phyloP scores from a whole-genome alignment of 352 stramenopile species.

The Globisporangium paroecandrum region DNA sequence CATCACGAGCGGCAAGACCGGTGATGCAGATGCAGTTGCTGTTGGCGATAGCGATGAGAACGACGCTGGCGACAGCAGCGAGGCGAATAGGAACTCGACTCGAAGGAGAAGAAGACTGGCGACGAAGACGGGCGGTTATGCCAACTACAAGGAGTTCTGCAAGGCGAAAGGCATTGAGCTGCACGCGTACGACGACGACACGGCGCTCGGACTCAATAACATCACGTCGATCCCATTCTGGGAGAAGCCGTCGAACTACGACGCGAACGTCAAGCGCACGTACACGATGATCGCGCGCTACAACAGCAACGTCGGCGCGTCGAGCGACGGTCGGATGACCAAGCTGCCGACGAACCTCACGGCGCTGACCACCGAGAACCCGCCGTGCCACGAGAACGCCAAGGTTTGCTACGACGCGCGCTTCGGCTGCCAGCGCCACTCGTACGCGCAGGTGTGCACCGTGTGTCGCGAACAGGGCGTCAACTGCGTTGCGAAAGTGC shows the following conservation, averaged over 20 bases:
- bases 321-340: slow-evolving; percentile 33
- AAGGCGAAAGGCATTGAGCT: slow-evolving; percentile 44
- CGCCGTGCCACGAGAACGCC: slow-evolving; percentile 59
- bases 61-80: slow-evolving; percentile 2
- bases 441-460: slow-evolving; percentile 61
- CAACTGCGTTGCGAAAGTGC: slow-evolving; percentile 34
- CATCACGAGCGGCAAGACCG: slow-evolving; percentile 41
- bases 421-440: slow-evolving; percentile 53
- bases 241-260: slow-evolving; percentile 42
- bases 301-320: slow-evolving; percentile 29
- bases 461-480: slow-evolving; percentile 41
- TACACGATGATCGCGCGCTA: slow-evolving; percentile 52
- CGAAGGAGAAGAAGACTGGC: not conserved
- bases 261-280: slow-evolving; percentile 50
- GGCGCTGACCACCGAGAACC: slow-evolving; percentile 40
- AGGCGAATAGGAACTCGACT: not conserved
- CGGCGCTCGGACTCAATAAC: slow-evolving; percentile 43
- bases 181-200: slow-evolving; percentile 48
- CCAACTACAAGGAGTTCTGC: slow-evolving; percentile 51
- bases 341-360: slow-evolving; percentile 40
- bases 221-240: slow-evolving; percentile 57
- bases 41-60: slow-evolving; percentile 5
- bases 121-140: slow-evolving; percentile 14
- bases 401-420: slow-evolving; percentile 44
- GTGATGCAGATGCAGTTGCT: not conserved